Percentiles rank a stretch among this genome's conserved stretches.
phyloP scores from a whole-genome alignment of 2,329 filamentous ascomycete species.

The Penicillium sp. region DNA sequence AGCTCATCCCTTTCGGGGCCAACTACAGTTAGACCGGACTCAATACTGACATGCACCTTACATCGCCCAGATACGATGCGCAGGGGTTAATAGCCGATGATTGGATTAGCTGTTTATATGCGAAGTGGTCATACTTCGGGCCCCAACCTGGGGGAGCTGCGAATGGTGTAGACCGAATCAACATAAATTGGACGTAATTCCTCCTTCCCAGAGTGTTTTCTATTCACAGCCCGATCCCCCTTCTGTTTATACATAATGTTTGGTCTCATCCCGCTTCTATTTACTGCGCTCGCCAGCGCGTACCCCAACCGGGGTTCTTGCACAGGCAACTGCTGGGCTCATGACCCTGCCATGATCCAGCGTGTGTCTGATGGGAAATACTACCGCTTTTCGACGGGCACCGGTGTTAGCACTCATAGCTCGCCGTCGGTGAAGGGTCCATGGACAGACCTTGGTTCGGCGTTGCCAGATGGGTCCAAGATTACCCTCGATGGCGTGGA shows the following conservation, averaged over 20 bases:
- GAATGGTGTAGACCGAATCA: background rate
- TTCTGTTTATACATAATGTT: conserved; percentile 20
- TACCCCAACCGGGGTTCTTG: conserved; percentile 35
- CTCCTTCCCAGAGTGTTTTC: background rate
- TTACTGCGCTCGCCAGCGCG: conserved; percentile 27
- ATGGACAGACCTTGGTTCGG: conserved; percentile 51
- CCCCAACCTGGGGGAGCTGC: conserved; percentile 1
- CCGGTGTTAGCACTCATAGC: conserved; percentile 50
- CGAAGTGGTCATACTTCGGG: conserved; percentile 4
- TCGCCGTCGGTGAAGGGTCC: conserved; percentile 50
- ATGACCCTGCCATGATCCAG: conserved; percentile 53
- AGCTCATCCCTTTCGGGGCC: conserved; percentile 8
- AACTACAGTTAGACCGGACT: conserved; percentile 5
- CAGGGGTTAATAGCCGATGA: conserved; percentile 14
- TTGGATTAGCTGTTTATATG: conserved; percentile 15
- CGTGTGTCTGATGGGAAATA: conserved; percentile 53
- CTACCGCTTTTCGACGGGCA: conserved; percentile 55
- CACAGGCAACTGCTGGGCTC: conserved; percentile 38
- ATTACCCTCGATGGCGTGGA: conserved; percentile 44
- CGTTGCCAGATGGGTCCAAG: conserved; percentile 46
- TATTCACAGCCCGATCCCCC: background rate
- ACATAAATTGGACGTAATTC: conserved; percentile 9
- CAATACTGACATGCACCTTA: conserved; percentile 29
- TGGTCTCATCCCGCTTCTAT: conserved; percentile 22
- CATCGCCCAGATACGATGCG: conserved; percentile 22